phyloP scores from a whole-genome alignment of 345 rosid genomes.

The Brassica rapa region DNA sequence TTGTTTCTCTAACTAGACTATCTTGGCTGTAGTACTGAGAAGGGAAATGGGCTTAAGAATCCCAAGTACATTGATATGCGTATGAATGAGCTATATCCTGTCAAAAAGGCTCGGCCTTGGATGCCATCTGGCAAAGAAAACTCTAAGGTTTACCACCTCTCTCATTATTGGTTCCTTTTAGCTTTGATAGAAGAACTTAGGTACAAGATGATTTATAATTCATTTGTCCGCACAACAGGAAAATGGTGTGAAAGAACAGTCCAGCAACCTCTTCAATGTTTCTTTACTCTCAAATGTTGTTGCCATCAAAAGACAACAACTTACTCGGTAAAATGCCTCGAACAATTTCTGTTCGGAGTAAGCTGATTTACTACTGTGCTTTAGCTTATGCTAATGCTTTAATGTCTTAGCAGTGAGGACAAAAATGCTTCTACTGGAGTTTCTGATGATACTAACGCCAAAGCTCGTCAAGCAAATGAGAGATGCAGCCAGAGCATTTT shows the following conservation, averaged over 20 bases:
- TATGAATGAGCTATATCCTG: slow-evolving; percentile 75
- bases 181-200: background rate
- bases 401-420: slow-evolving; percentile 46
- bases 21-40: slow-evolving; percentile 36
- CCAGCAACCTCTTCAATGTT: slow-evolving; percentile 48
- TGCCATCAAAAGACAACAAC: slow-evolving; percentile 54
- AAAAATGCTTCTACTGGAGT: slow-evolving; percentile 49
- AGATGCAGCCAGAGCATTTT: slow-evolving; percentile 65
- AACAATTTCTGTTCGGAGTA: background rate
- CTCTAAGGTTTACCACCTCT: slow-evolving; percentile 51
- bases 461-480: slow-evolving; percentile 49
- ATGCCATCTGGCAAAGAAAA: slow-evolving; percentile 61
- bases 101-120: slow-evolving; percentile 69
- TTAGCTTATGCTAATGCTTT: slow-evolving; percentile 20
- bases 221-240: slow-evolving; percentile 49
- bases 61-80: slow-evolving; percentile 72
- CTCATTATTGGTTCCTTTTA: slow-evolving; percentile 16
- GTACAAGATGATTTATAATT: background rate
- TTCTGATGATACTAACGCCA: slow-evolving; percentile 42
- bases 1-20: slow-evolving; percentile 14
- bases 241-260: slow-evolving; percentile 48
- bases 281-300: slow-evolving; percentile 57
- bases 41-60: slow-evolving; percentile 50
- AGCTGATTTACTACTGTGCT: background rate
- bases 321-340: slow-evolving; percentile 50